Conservation (phyloP, 176 grass and related monocot genomes). For the Oryza meridionalis region DNA sequence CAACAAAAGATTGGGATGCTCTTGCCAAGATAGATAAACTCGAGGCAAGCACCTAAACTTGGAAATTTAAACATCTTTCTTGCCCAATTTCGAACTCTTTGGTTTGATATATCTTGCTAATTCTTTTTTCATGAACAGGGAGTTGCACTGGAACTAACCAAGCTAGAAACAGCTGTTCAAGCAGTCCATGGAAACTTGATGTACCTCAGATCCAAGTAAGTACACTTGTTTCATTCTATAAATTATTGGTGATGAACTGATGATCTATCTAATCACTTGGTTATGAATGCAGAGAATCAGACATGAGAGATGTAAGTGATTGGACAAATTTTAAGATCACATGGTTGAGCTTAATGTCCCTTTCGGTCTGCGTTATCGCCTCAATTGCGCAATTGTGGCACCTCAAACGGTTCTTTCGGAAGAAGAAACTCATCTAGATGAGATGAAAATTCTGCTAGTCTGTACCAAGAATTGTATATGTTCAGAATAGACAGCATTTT, state of each 20-base stretch:
- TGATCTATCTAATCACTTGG: background rate
- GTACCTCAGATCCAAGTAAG: conserved; percentile 56
- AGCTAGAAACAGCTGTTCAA: conserved; percentile 49
- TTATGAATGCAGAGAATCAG: conserved; percentile 55
- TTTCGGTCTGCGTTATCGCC: conserved; percentile 55
- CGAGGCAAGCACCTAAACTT: conserved; percentile 39
- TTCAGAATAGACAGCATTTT: conserved; percentile 13
- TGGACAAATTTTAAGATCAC: conserved; percentile 57
- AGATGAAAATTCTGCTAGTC: background rate
- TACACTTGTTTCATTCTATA: background rate
- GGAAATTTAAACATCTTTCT: background rate
- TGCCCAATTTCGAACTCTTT: background rate
- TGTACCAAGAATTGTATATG: background rate
- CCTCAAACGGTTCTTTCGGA: conserved; percentile 55
- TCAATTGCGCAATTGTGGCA: conserved; percentile 51
- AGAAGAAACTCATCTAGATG: conserved; percentile 72
- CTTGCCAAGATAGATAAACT: conserved; percentile 66
- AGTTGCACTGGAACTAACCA: conserved; percentile 61
- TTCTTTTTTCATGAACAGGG: conserved; percentile 39
- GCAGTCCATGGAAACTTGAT: conserved; percentile 59
- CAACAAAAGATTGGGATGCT: conserved; percentile 59
- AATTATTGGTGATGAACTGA: no score
- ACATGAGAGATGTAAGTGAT: conserved; percentile 59
- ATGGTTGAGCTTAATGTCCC: conserved; percentile 57
- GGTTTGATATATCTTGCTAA: background rate